Evolutionary conservation across 2,329 filamentous ascomycete genomes (phyloP), one percentile per base, ranked within the genome.

Genomic region (Neonectria faginata): DNA sequence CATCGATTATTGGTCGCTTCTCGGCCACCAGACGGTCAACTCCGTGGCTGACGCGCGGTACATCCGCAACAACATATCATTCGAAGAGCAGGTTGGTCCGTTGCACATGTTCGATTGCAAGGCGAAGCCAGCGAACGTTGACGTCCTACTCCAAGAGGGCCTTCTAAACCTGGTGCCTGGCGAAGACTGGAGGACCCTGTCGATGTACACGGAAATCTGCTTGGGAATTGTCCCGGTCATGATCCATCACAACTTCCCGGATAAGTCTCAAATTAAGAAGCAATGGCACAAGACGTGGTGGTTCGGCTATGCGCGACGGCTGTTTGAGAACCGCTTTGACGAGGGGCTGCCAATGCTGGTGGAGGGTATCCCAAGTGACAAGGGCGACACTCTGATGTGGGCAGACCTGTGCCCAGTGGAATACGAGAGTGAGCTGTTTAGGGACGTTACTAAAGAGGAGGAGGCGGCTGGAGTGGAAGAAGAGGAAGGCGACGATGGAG

Each of bases 121-220:
- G 1, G 45, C 67, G 6, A 63, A 65, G 55, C 67, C 66, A 2
- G 67, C 69, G 6, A 68, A 66, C 16, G 54, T 69, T 27, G 52
- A 59, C 10, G 59, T 67, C 58, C 36, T 73, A 7, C 65, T 69
- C 6, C 20, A 12, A 1, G 60, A 59, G 10, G 60, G 41, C 5
- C 29, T 57, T 27, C 27, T 57, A 3, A 58, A 65, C 14, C 22
- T 65, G 41, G 27, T 62, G n/a, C 51, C 51, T 12, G 62, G 62
- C 3, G 60, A 65, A 33, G 55, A 66, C 20, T 76, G 74, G 75
- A 68, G 70, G 16, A 55, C 63, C 51, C 56, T 76, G 44, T 68
- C 72, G 16, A 64, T 77, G 9, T 76, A 73, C 64, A 73, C 69
- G 20, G 73, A 77, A 42, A 64, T 76, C 2, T 77, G 74, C 57